These are phyloP conservation scores for Symbiotaphrina buchneri DNA, from an alignment of 495 filamentous ascomycete species.

Conservation along the genomic window DNA sequence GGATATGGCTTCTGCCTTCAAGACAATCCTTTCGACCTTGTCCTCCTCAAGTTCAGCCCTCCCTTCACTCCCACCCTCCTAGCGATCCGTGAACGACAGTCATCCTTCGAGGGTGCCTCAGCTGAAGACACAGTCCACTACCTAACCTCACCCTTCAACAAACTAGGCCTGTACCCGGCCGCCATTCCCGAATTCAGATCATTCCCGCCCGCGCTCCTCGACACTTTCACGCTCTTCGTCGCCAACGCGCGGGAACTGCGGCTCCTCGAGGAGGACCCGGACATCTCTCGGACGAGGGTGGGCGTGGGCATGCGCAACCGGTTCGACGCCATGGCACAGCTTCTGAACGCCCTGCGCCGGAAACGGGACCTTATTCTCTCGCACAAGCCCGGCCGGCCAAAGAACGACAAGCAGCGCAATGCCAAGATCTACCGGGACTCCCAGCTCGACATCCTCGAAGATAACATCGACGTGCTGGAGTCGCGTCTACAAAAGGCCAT, in stretches of 20 bases:
- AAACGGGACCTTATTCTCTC: neutral
- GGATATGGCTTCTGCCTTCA: neutral
- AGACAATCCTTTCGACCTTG: neutral
- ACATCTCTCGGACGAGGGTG: too few species aligned
- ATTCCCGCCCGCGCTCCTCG: neutral
- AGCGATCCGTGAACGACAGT: too few species aligned
- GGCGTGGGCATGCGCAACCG: neutral
- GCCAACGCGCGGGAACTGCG: neutral
- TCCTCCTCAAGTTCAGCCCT: neutral
- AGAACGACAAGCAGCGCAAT: neutral
- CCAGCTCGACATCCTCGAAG: neutral
- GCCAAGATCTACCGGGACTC: neutral
- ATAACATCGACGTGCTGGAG: neutral
- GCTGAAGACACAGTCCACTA: too few species aligned
- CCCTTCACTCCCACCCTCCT: too few species aligned
- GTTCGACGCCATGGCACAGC: neutral
- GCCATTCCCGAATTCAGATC: neutral
- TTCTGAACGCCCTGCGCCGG: neutral
- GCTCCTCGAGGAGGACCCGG: neutral
- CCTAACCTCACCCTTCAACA: too few species aligned
- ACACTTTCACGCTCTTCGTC: neutral
- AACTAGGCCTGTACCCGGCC: too few species aligned
- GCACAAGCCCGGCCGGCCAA: neutral
- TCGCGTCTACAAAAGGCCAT: neutral
- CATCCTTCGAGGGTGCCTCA: too few species aligned